Base-by-base conservation (phyloP, 352 stramenopile genomes). In the Globisporangium alternatum region DNA sequence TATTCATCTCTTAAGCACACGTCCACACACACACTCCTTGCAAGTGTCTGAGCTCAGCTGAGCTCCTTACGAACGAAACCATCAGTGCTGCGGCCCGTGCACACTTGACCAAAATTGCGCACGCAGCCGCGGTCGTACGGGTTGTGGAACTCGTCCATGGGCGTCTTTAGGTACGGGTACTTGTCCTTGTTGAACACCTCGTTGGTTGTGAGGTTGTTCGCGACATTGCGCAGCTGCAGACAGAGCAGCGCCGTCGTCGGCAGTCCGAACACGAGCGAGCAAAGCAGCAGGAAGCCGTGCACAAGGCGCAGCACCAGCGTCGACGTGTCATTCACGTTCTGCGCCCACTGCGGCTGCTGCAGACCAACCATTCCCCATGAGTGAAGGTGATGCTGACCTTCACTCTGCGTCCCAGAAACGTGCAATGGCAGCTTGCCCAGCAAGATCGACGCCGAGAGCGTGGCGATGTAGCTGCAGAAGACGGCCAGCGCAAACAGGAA, bases 151-250 rank as follows among this genome's bases (percentile, higher is more conserved):
- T 88, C 80, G 56, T 91, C 82, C 68, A 82, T 76, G n/a, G 76
- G 56, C 21, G 83, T 90, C 72, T 91, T 93, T 35, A 95, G 59
- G 65, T 94, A 94, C 55, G 78, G 68, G 58, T 95, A 95, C 73
- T 95, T 95, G 80, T 90, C 86, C 62, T 91, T 93, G 68, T 95
- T 95, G 66, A 95, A 93, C n/a, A 91, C 74, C 70, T 95, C 86
- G 66, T 95, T 95, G 35, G 84, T 93, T 19, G 86, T 95, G 45
- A 95, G 62, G 60, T 91, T 93, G 47, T 69, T 73, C 9, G 66
- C 64, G 30, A 93, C 78, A 44, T 95, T 95, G 39, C 86, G 83
- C 6, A 92, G 66, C 59, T 95, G 86, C 33, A 95, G 67, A 5
- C 67, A 33, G 21, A 95, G 64, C 47, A 95, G 65, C 28, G 81